These are phyloP conservation scores for Isabelozyma rhagii DNA, from an alignment of 805 yeast species.

Conservation along the genomic window DNA sequence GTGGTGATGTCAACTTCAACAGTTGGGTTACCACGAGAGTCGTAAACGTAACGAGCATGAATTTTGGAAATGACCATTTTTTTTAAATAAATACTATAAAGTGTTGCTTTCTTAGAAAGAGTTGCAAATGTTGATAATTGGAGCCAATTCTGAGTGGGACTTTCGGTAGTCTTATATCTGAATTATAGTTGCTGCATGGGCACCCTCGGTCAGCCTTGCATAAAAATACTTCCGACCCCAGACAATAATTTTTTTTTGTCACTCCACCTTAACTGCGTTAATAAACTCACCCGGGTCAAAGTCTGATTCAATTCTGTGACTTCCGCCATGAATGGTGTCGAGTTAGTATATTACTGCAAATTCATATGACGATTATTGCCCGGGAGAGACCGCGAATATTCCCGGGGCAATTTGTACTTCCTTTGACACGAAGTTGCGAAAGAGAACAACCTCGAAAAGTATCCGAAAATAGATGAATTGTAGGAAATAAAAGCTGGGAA, in stretches of 20 bases:
- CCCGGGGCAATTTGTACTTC: background rate
- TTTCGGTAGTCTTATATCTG: background rate
- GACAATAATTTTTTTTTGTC: too few relatives aligned
- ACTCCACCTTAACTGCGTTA: too few relatives aligned
- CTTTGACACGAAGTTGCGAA: background rate
- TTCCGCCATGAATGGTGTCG: too few relatives aligned
- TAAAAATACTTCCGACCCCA: too few relatives aligned
- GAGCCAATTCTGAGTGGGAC: background rate
- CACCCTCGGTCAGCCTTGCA: background rate
- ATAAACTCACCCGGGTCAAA: too few relatives aligned
- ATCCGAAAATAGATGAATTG: too few relatives aligned
- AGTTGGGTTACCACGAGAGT: slow-evolving; percentile 22
- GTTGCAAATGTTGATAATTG: too few relatives aligned
- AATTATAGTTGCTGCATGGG: background rate
- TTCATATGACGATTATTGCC: background rate
- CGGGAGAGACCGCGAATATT: background rate
- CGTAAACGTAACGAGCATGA: slow-evolving; percentile 16
- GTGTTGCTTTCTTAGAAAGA: too few relatives aligned
- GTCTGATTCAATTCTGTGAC: too few relatives aligned
- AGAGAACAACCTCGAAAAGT: too few relatives aligned
- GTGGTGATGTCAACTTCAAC: slow-evolving; percentile 18
- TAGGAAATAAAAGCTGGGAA: too few relatives aligned
- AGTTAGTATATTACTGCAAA: background rate
- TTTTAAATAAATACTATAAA: background rate
- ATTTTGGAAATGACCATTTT: slow-evolving; percentile 11